Evolutionary conservation across 352 stramenopile genomes (phyloP).

Genomic region (Detonula confervacea): DNA sequence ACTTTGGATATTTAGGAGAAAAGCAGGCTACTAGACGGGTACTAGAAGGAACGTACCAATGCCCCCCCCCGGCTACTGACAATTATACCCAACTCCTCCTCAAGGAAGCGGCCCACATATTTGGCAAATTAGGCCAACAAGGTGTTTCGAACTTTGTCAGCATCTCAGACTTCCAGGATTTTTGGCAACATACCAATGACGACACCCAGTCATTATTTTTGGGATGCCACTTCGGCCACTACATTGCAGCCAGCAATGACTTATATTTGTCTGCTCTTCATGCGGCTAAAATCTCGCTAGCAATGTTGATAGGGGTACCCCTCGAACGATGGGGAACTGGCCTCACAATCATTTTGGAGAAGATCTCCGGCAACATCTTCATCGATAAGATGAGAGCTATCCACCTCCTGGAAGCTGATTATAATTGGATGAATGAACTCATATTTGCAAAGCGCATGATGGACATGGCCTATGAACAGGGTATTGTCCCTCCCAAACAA

Average conservation of each 20-base stretch:
- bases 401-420: conserved; percentile 45
- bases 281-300: conserved; percentile 20
- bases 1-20: no score
- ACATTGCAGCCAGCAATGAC: conserved; percentile 30
- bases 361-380: conserved; percentile 15
- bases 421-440: conserved; percentile 32
- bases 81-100: no score
- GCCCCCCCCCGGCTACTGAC: no score
- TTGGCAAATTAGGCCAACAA: no score
- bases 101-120: no score
- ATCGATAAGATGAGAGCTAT: conserved; percentile 37
- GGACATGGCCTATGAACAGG: conserved; percentile 1
- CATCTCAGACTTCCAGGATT: no score
- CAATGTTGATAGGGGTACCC: conserved; percentile 13
- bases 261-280: conserved; percentile 30
- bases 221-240: conserved; percentile 49
- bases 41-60: no score
- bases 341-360: conserved; percentile 50
- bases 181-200: no score
- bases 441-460: conserved; percentile 30
- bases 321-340: conserved; percentile 27
- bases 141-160: no score
- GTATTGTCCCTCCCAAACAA: conserved; percentile 11
- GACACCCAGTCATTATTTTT: no score
- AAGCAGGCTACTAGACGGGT: no score